A percentile compares a stretch with the other conserved stretches of the same genome.
Conservation (phyloP, 768 basidiomycete species). For the Podaxis sp. region DNA sequence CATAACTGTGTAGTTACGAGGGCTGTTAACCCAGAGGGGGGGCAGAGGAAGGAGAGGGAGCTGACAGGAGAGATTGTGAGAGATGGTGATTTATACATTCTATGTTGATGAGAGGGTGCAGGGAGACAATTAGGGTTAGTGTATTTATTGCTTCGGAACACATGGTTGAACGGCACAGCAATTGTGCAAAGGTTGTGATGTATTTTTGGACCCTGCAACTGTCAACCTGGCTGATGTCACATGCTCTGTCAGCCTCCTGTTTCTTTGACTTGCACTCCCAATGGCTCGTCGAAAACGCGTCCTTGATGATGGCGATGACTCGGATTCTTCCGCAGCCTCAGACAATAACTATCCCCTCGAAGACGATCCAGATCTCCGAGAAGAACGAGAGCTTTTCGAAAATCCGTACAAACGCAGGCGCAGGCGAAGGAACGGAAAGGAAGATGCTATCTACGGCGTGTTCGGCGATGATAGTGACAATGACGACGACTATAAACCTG, state of each 20-base stretch:
- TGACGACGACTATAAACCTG: constrained; percentile 32
- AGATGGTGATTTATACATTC: background rate
- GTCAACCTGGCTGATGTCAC: constrained; percentile 2
- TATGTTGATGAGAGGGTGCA: background rate
- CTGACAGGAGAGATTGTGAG: background rate
- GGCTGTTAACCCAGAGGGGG: background rate
- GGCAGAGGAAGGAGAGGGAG: background rate
- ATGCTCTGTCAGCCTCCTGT: background rate
- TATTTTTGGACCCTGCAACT: background rate
- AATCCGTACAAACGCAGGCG: constrained; percentile 74
- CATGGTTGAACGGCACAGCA: background rate
- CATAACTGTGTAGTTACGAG: constrained; percentile 14
- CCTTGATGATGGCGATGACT: constrained; percentile 71
- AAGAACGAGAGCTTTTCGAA: constrained; percentile 72
- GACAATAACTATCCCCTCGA: constrained; percentile 42
- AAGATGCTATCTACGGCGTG: constrained; percentile 72
- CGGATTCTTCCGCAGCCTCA: constrained; percentile 60
- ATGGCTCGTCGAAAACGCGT: constrained; percentile 80
- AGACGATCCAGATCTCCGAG: constrained; percentile 60
- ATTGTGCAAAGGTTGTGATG: background rate
- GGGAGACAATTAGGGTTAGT: background rate
- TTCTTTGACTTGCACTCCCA: constrained; percentile 21
- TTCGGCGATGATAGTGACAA: constrained; percentile 72
- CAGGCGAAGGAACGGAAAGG: constrained; percentile 58
- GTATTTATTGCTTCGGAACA: background rate